A percentile compares a stretch with the other conserved stretches of the same genome.
These are phyloP conservation scores for Pelargonium myrrhifolium DNA, from an alignment of 441 rosid species.

Conservation along the genomic window DNA sequence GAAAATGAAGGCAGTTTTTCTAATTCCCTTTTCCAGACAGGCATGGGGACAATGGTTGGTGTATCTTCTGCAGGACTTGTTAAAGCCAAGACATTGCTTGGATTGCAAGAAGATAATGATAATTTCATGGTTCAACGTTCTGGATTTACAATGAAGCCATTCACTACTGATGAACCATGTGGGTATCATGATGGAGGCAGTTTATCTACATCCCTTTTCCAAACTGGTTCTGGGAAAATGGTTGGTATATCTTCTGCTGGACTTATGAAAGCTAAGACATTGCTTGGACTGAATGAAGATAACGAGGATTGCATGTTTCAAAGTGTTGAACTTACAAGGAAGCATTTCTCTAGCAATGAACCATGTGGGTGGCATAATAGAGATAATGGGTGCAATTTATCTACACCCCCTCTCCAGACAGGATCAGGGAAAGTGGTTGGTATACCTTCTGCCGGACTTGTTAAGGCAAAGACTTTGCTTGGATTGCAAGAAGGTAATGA, in stretches of 20 bases:
- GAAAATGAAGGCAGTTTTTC: slow-evolving; percentile 17
- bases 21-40: slow-evolving; percentile 64
- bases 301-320: slow-evolving; percentile 21
- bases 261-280: slow-evolving; percentile 58
- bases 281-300: slow-evolving; percentile 58
- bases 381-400: slow-evolving; percentile 10
- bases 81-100: slow-evolving; percentile 72
- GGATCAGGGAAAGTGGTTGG: slow-evolving; percentile 69
- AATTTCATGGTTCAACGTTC: slow-evolving; percentile 26
- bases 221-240: slow-evolving; percentile 68
- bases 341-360: slow-evolving; percentile 19
- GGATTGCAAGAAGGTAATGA: slow-evolving; percentile 47
- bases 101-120: slow-evolving; percentile 40
- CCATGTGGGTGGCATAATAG: slow-evolving; percentile 16
- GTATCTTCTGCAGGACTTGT: slow-evolving; percentile 59
- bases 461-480: slow-evolving; percentile 67
- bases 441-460: slow-evolving; percentile 57
- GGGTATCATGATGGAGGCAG: slow-evolving; percentile 12
- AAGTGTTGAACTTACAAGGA: slow-evolving; percentile 31
- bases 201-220: slow-evolving; percentile 15
- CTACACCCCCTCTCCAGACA: slow-evolving; percentile 21
- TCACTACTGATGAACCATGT: slow-evolving; percentile 20
- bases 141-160: slow-evolving; percentile 24
- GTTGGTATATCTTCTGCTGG: slow-evolving; percentile 63
- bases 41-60: slow-evolving; percentile 61